Evolutionary conservation across 2,329 filamentous ascomycete species (phyloP).

Genomic region (Lachnellula subtilissima): DNA sequence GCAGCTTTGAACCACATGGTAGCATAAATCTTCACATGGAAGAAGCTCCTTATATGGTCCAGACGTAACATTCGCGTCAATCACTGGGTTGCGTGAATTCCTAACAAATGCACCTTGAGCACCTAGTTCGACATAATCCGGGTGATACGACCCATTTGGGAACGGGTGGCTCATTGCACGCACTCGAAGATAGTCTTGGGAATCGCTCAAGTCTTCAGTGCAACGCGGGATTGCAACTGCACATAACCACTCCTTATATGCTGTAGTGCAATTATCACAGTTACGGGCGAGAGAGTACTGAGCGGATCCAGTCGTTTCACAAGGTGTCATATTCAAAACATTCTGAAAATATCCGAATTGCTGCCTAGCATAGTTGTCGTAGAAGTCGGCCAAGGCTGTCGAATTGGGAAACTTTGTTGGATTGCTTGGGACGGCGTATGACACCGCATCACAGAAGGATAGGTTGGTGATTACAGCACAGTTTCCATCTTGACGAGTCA

Average conservation of each 20-base stretch:
- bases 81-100: conserved; percentile 63
- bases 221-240: conserved; percentile 89
- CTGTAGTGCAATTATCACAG: conserved; percentile 70
- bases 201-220: conserved; percentile 51
- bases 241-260: conserved; percentile 95
- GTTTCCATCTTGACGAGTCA: conserved; percentile 55
- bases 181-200: conserved; percentile 45
- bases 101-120: conserved; percentile 35
- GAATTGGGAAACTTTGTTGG: conserved; percentile 55
- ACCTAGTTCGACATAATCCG: conserved; percentile 24
- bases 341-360: conserved; percentile 77
- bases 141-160: conserved; percentile 58
- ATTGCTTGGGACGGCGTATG: conserved; percentile 88
- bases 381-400: conserved; percentile 61
- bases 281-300: conserved; percentile 75
- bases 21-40: conserved; percentile 85
- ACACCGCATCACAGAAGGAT: conserved; percentile 81
- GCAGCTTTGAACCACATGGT: conserved; percentile 78
- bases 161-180: conserved; percentile 71
- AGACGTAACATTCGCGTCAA: conserved; percentile 67
- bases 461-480: conserved; percentile 84
- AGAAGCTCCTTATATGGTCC: conserved; percentile 93
- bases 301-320: conserved; percentile 68
- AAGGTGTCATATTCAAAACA: conserved; percentile 77
- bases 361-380: conserved; percentile 67